Base-by-base conservation (phyloP, 2,329 filamentous ascomycete genomes). In the Thelonectria blattea region DNA sequence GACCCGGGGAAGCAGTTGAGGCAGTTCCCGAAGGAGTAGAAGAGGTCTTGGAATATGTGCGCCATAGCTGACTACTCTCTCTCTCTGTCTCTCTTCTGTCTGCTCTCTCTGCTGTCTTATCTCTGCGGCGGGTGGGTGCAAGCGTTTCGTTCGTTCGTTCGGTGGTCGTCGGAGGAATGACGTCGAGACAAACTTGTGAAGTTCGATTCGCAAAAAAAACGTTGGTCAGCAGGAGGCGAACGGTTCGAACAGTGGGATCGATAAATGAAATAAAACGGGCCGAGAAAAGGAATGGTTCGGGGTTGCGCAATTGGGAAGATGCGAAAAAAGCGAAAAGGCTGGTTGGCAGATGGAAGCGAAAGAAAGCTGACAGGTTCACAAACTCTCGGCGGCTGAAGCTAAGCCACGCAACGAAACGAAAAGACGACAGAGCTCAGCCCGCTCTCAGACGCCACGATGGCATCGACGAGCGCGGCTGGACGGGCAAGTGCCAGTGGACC, bases 1-100 rank as follows among this genome's bases (percentile, higher is more conserved):
- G 92, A 94, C 69, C 91, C 91, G 14, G 95, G 94, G 74, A 99
- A 98, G 82, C 95, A 99, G 78, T 90, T 94, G 78, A 98, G 88
- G 83, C 94, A 98, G 79, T 93, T 96, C 65, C 92, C 93, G 63
- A 99, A 85, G 61, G 93, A 96, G 77, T 95, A 96, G 68, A 98
- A 81, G 37, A 96, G 83, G 75, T 98, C 95, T 67, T 94, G 86
- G 63, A 98, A 82, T 74, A 96, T 89, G 77, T 93, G 90, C 73
- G 91, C 87, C 91, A 94, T 94, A 72, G 65, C 66, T 22, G 37
- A 46, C 12, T 53, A 14, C 27, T 45, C 24, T 34, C 24, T 52
- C 22, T 55, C 32, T 24, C 6, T 24, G 3, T 24, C 22, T 24
- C 3, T 3, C 22, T 24, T 6, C 22, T 24, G 22, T 24, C 22